phyloP scores from a whole-genome alignment of 495 filamentous ascomycete species.

The Penicillium subrubescens region DNA sequence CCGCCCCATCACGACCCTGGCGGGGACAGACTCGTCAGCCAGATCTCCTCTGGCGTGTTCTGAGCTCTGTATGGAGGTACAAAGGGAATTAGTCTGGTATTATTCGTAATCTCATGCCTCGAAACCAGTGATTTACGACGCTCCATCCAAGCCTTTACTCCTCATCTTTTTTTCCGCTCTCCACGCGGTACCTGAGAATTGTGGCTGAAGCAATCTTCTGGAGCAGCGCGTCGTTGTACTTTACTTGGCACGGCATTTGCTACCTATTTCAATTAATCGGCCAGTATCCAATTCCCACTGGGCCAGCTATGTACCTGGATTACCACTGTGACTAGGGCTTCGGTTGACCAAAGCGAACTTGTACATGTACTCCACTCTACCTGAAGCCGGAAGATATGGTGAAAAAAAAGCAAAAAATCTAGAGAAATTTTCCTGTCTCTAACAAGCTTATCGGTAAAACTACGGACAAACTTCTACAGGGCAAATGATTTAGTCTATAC shows the following conservation, averaged over 20 bases:
- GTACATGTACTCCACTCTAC: slow-evolving; percentile 2
- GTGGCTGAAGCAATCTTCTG: not conserved
- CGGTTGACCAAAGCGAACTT: slow-evolving; percentile 29
- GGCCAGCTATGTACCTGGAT: slow-evolving; percentile 12
- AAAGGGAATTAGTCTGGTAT: not conserved
- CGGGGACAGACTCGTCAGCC: slow-evolving; percentile 25
- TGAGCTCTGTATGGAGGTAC: not conserved
- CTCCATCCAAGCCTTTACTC: not conserved
- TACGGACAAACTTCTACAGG: slow-evolving; percentile 19
- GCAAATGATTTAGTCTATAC: slow-evolving; percentile 4
- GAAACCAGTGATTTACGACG: not conserved
- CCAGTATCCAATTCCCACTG: not conserved
- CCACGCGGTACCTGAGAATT: not conserved
- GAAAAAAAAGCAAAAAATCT: not conserved
- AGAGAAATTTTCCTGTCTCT: not conserved
- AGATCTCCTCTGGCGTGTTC: slow-evolving; percentile 15
- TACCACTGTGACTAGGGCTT: slow-evolving; percentile 29
- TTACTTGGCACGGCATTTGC: not conserved
- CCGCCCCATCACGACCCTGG: slow-evolving; percentile 23
- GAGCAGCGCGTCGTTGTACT: not conserved
- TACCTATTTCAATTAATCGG: not conserved
- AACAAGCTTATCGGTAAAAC: slow-evolving; percentile 26
- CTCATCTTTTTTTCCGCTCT: not conserved
- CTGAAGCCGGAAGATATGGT: not conserved
- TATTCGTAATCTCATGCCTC: not conserved